Conservation (phyloP, 768 basidiomycete species). For the Boletus pseudo-olivaceus region DNA sequence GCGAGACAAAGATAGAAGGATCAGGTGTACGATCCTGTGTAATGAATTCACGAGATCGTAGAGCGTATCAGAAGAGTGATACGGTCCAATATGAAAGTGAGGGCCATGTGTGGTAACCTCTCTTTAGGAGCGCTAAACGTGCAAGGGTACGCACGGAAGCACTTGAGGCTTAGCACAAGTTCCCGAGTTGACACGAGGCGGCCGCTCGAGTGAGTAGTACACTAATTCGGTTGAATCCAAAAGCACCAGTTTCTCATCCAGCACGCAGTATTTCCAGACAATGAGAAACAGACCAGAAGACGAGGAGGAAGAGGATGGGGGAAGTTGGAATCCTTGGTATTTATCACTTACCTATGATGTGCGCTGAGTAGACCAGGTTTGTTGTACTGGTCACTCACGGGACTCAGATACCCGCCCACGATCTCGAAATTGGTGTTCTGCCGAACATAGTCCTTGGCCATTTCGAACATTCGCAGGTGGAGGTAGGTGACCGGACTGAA, state of each 20-base stretch:
- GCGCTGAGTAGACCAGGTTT: conserved; percentile 92
- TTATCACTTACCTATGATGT: conserved; percentile 69
- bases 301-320: too few species aligned
- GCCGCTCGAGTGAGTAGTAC: conserved; percentile 8
- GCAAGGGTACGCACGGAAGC: neutral
- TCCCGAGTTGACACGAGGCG: conserved; percentile 17
- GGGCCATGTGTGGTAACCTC: conserved; percentile 9
- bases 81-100: conserved; percentile 8
- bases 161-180: neutral
- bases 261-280: neutral
- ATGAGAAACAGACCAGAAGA: neutral
- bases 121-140: conserved; percentile 5
- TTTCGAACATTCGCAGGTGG: conserved; percentile 98
- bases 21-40: conserved; percentile 11
- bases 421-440: conserved; percentile 93
- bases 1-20: conserved; percentile 9
- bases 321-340: neutral
- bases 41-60: conserved; percentile 5
- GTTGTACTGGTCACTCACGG: conserved; percentile 95
- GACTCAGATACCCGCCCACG: conserved; percentile 93
- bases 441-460: conserved; percentile 95
- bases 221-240: conserved; percentile 8
- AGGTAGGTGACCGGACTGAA: conserved; percentile 99
- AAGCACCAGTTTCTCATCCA: conserved; percentile 3
- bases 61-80: conserved; percentile 7